These are phyloP conservation scores for Pythium biforme DNA, from an alignment of 352 stramenopile genomes.

Conservation along the genomic window DNA sequence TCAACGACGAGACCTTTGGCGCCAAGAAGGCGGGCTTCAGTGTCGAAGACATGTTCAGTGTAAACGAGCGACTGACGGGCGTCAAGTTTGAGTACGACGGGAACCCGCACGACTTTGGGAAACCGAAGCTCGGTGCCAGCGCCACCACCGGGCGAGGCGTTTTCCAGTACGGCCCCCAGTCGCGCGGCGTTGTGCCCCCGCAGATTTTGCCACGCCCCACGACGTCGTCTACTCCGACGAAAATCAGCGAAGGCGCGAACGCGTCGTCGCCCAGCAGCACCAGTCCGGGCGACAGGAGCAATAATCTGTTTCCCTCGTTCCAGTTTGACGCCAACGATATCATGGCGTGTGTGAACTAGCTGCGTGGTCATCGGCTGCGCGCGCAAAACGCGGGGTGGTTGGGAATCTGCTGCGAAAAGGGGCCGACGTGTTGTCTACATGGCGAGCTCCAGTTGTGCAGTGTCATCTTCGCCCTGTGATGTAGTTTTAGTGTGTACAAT, in stretches of 20 bases:
- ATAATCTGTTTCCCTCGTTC: slow-evolving; percentile 52
- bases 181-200: slow-evolving; percentile 37
- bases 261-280: slow-evolving; percentile 10
- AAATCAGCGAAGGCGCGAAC: slow-evolving; percentile 7
- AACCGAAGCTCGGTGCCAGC: slow-evolving; percentile 27
- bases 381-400: slow-evolving; percentile 6
- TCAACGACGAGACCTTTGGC: slow-evolving; percentile 90
- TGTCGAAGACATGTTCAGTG: slow-evolving; percentile 95
- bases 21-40: slow-evolving; percentile 71
- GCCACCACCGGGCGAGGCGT: slow-evolving; percentile 28
- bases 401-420: slow-evolving; percentile 20
- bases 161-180: slow-evolving; percentile 54
- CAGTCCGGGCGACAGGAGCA: slow-evolving; percentile 35
- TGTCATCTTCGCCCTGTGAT: slow-evolving; percentile 17
- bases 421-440: slow-evolving; percentile 26
- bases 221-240: slow-evolving; percentile 6
- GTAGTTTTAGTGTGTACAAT: slow-evolving; percentile 64
- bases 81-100: slow-evolving; percentile 94
- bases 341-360: slow-evolving; percentile 83
- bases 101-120: slow-evolving; percentile 94
- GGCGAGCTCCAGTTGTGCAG: slow-evolving; percentile 11
- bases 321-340: slow-evolving; percentile 85
- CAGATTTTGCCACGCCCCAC: slow-evolving; percentile 46
- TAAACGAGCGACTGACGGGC: slow-evolving; percentile 91
- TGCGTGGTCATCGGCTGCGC: slow-evolving; percentile 22